Base-by-base conservation (phyloP, 345 rosid species). In the Acer campestre region DNA sequence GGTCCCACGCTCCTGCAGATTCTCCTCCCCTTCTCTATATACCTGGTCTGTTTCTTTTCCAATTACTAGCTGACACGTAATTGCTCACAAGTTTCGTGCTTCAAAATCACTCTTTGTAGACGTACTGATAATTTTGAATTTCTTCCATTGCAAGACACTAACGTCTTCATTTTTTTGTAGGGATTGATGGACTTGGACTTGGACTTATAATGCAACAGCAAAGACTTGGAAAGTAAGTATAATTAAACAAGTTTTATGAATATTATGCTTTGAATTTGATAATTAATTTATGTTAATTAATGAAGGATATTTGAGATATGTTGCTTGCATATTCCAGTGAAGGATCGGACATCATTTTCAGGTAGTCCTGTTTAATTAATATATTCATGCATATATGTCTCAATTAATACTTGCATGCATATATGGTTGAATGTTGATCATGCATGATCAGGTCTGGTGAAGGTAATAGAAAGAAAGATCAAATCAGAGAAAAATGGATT, bases 281-380 rank as follows among this genome's bases (percentile, higher is more conserved):
- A 2, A 29, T 42, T 42, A 7, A 42, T 42, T 42, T 7, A 42
- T 42, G 4, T 49, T 49, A 12, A 49, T 80, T 35, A 35, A 35
- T 35, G 78, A 73, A 94, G 97, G 90, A 82, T 92, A 69, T 92
- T 89, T 80, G 86, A 92, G 64, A 74, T 88, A 31, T 85, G 94
- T 88, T 91, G 94, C 88, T 80, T 94, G 84, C 95, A 94, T 84
- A 92, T 90, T 76, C 95, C 98, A 16, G 87, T 88, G 23, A 87
- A 67, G 84, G 92, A 94, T 78, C 87, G 89, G 80, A 88, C 92
- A 38, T 73, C 95, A 56, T 89, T 92, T 84, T 18, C 80, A 82
- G 98, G 93, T 35, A 35, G 38, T 88, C 20, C 1, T 18, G n/a
- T n/a, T 56, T 56, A 56, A 12, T 40, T 40, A 35, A 4, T 40